A percentile compares a stretch with the other conserved stretches of the same genome.
Evolutionary conservation across 2,329 filamentous ascomycete species (phyloP).

Genomic region (Aulographum hederae): DNA sequence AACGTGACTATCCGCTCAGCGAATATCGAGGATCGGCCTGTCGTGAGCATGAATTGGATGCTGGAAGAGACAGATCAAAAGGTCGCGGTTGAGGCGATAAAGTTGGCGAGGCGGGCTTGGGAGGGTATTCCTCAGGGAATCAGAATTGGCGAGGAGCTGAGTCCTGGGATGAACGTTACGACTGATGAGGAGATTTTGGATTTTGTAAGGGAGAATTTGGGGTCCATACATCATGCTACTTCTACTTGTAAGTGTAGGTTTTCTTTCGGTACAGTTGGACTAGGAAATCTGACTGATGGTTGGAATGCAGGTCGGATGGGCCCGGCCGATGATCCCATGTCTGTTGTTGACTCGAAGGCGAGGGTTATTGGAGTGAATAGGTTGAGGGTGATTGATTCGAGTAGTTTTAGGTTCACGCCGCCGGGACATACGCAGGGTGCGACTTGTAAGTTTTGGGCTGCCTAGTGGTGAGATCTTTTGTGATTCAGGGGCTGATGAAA

Average conservation of each 20-base stretch:
- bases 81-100: slow-evolving; percentile 14
- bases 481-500: no score
- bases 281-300: no score
- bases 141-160: not conserved
- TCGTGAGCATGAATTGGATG: slow-evolving; percentile 19
- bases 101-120: slow-evolving; percentile 13
- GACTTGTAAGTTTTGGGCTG: no score
- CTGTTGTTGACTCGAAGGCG: slow-evolving; percentile 18
- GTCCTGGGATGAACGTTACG: slow-evolving; percentile 3
- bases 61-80: slow-evolving; percentile 13
- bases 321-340: slow-evolving; percentile 12
- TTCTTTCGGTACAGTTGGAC: no score
- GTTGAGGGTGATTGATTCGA: slow-evolving; percentile 20
- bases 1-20: slow-evolving; percentile 15
- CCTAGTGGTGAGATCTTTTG: no score
- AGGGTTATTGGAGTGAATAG: slow-evolving; percentile 19
- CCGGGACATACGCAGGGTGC: slow-evolving; percentile 16
- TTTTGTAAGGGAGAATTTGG: not conserved
- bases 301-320: slow-evolving; percentile 22
- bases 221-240: not conserved
- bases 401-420: slow-evolving; percentile 14
- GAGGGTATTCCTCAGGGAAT: not conserved
- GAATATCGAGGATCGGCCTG: slow-evolving; percentile 11
- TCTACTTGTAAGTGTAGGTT: no score
- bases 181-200: slow-evolving; percentile 8